Evolutionary conservation across 495 filamentous ascomycete species (phyloP).

Genomic region (Terfezia claveryi): DNA sequence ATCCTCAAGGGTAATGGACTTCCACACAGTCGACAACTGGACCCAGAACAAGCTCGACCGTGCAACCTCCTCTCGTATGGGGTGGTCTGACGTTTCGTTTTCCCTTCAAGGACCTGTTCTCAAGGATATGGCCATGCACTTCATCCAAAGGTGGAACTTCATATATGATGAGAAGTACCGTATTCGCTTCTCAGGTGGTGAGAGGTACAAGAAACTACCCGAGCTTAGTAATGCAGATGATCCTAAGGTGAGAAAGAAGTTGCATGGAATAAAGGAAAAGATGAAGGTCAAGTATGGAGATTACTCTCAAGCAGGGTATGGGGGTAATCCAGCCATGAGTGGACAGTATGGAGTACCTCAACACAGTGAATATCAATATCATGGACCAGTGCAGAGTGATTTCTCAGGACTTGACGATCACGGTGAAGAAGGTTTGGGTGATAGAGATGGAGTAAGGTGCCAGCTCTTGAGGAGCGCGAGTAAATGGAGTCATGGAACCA

Average conservation of each 20-base stretch:
- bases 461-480: conserved; percentile 39
- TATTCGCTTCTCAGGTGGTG: conserved; percentile 29
- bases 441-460: conserved; percentile 31
- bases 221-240: conserved; percentile 12
- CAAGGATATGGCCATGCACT: conserved; percentile 55
- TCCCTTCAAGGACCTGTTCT: conserved; percentile 62
- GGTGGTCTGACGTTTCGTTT: conserved; percentile 77
- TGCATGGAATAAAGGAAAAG: conserved; percentile 9
- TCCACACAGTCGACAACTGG: conserved; percentile 63
- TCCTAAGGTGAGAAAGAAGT: conserved; percentile 8
- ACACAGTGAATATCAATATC: conserved; percentile 1
- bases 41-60: conserved; percentile 74
- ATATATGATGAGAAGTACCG: conserved; percentile 70
- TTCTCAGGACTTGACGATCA: not conserved
- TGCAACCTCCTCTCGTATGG: conserved; percentile 64
- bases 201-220: conserved; percentile 36
- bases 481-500: conserved; percentile 22
- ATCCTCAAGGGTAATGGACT: conserved; percentile 47
- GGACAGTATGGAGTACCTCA: not conserved
- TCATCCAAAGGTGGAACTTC: conserved; percentile 81
- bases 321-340: not conserved
- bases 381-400: conserved; percentile 7
- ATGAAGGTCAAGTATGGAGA: conserved; percentile 10
- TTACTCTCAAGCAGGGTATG: not conserved
- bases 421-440: conserved; percentile 4